Conservation (phyloP, 2,329 filamentous ascomycete species). For the Calonectria leucothoes region DNA sequence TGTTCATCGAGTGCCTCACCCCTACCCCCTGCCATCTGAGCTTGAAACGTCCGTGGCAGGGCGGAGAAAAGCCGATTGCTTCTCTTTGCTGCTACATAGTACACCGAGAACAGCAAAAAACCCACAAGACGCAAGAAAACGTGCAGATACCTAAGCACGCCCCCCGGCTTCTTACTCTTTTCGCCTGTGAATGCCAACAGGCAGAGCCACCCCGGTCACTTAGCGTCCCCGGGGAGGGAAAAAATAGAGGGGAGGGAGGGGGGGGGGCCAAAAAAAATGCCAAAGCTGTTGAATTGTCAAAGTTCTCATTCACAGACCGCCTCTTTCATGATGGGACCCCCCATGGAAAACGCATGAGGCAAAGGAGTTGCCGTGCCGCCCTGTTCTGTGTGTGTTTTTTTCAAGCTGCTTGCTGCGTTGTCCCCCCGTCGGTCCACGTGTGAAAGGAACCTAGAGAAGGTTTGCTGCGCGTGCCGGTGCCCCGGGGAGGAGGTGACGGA, state of each 20-base stretch:
- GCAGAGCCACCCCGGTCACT: slow-evolving; percentile 7
- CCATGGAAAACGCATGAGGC: slow-evolving; percentile 8
- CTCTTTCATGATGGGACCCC: slow-evolving; percentile 11
- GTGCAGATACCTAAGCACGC: not conserved
- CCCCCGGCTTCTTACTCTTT: not conserved
- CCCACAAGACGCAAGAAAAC: not conserved
- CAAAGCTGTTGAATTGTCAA: not conserved
- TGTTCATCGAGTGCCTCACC: not conserved
- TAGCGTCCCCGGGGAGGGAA: slow-evolving; percentile 11
- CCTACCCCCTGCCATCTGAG: not conserved
- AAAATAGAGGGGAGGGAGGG: not conserved
- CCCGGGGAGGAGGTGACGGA: slow-evolving; percentile 4
- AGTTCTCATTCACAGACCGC: slow-evolving; percentile 17
- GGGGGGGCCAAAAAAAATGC: not conserved
- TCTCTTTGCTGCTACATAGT: not conserved
- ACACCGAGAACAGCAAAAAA: not conserved
- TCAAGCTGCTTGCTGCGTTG: not conserved
- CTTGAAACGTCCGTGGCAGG: slow-evolving; percentile 1
- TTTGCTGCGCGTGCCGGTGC: not conserved
- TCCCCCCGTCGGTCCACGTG: not conserved
- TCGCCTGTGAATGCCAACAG: slow-evolving; percentile 4
- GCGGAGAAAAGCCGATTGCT: slow-evolving; percentile 6
- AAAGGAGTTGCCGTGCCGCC: slow-evolving; percentile 11
- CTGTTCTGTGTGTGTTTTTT: not conserved
- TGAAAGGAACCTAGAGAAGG: not conserved